A percentile compares a stretch with the other conserved stretches of the same genome.
Evolutionary conservation across 2,329 filamentous ascomycete species (phyloP).

Genomic region (Aspergillus sp.): DNA sequence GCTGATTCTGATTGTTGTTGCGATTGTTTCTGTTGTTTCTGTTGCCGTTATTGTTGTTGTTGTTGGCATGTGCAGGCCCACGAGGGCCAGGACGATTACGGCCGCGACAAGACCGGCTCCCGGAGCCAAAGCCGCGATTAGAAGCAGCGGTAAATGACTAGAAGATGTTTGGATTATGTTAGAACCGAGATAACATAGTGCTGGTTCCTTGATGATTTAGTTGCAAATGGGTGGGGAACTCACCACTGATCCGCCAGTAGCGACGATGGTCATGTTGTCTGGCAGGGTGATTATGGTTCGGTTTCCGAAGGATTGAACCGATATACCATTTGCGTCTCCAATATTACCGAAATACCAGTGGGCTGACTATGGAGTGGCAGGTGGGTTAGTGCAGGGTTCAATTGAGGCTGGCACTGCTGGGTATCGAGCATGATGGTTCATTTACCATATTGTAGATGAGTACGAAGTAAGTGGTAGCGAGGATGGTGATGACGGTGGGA

Average conservation of each 20-base stretch:
- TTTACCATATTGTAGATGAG: not conserved
- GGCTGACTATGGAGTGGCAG: not conserved
- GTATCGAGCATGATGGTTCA: not conserved
- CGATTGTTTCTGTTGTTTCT: not conserved
- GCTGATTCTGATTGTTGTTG: too few relatives aligned
- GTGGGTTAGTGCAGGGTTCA: not conserved
- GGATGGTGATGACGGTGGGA: not conserved
- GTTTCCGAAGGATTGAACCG: not conserved
- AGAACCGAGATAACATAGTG: not conserved
- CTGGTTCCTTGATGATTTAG: not conserved
- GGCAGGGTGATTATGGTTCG: not conserved
- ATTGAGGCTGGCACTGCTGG: not conserved
- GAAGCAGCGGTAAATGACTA: not conserved
- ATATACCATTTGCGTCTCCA: not conserved
- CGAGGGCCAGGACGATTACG: not conserved
- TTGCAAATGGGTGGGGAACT: not conserved
- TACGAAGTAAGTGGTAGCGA: not conserved
- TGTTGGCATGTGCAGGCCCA: not conserved
- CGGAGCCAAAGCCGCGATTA: not conserved
- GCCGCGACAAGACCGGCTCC: not conserved
- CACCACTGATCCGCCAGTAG: not conserved
- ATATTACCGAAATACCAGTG: not conserved
- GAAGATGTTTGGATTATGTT: not conserved
- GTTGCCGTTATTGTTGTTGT: not conserved
- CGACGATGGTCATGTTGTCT: not conserved